Evolutionary conservation across 805 yeast genomes (phyloP), one percentile per base, ranked within the genome.

Genomic region (Ogataea wickerhamii): DNA sequence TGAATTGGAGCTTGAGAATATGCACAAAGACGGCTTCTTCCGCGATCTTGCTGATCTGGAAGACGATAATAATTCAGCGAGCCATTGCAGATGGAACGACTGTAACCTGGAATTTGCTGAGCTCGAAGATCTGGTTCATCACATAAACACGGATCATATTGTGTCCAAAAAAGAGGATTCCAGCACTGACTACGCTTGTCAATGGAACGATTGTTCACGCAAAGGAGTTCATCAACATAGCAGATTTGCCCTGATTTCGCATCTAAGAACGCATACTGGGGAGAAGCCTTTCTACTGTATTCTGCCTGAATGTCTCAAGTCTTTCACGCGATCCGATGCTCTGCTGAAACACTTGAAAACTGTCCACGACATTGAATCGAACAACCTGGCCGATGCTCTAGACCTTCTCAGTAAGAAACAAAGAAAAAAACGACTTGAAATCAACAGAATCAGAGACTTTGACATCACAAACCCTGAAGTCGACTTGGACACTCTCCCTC

Each of bases 251-350:
- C 64, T 83, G 22, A 65, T 78, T 0, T 67, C 82, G 0, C 91
- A 82, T 52, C 64, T 80, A 47, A 57, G 86, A 38, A 67, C 76
- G 1, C 91, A 83, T 55, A 76, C 83, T 0, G 80, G 82, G 1
- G 84, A 81, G 49, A 71, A 71, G 49, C 86, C 86, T 24, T 79
- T 73, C 47, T 73, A 67, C 48, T 83, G 91, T 55, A 68, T 74
- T 1, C 63, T 80, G 11, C 85, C 85, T 2, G 85, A 80, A 46
- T 83, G 91, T 56, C 72, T 70, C 35, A 69, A 74, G 44, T 70
- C 70, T 31, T 81, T 80, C 51, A 70, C 77, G 0, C 57, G 82
- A 37, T 66, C 79, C 1, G 84, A 78, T 44, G 84, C 82, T 1
- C 66, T 84, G 43, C 71, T 79, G 14, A 74, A 76, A 45, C 91